A percentile compares a stretch with the other conserved stretches of the same genome.
Evolutionary conservation across 495 filamentous ascomycete genomes (phyloP).

Genomic region (Margaritispora aquatica): DNA sequence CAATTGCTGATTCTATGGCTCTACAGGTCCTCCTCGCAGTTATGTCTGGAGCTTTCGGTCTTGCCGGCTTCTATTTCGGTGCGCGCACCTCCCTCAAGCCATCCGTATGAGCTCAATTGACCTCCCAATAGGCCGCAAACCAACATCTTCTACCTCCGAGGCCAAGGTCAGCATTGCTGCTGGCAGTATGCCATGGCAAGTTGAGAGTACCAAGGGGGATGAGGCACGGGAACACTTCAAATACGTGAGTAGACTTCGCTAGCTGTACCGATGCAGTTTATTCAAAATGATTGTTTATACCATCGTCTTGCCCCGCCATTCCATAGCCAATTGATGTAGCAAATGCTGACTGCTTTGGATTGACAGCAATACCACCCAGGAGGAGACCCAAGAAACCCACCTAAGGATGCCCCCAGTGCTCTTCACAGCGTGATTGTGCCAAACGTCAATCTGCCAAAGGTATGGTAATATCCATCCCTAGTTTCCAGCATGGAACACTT

Average conservation of each 20-base stretch:
- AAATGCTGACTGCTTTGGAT: background rate
- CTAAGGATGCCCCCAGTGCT: slow-evolving; percentile 87
- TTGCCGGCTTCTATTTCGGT: slow-evolving; percentile 86
- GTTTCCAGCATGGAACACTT: no score
- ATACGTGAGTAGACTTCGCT: slow-evolving; percentile 36
- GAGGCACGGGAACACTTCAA: slow-evolving; percentile 55
- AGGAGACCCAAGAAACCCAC: slow-evolving; percentile 66
- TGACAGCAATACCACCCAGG: slow-evolving; percentile 73
- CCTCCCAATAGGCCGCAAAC: slow-evolving; percentile 60
- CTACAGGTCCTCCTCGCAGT: slow-evolving; percentile 78
- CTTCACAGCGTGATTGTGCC: slow-evolving; percentile 91
- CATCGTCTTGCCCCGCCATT: no score
- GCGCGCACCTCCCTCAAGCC: slow-evolving; percentile 16
- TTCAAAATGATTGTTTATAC: no score
- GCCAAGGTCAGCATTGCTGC: slow-evolving; percentile 64
- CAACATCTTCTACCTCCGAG: slow-evolving; percentile 81
- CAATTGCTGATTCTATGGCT: background rate
- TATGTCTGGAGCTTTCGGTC: slow-evolving; percentile 81
- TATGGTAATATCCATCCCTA: slow-evolving; percentile 38
- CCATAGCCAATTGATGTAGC: no score
- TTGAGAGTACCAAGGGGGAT: slow-evolving; percentile 43
- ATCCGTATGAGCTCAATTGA: slow-evolving; percentile 13
- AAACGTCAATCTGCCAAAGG: slow-evolving; percentile 87
- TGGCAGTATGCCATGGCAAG: slow-evolving; percentile 86
- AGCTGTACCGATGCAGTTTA: background rate